Evolutionary conservation across 176 grass and related monocot species (phyloP), one percentile per base, ranked within the genome.

Genomic region (Rhynchospora pubera): DNA sequence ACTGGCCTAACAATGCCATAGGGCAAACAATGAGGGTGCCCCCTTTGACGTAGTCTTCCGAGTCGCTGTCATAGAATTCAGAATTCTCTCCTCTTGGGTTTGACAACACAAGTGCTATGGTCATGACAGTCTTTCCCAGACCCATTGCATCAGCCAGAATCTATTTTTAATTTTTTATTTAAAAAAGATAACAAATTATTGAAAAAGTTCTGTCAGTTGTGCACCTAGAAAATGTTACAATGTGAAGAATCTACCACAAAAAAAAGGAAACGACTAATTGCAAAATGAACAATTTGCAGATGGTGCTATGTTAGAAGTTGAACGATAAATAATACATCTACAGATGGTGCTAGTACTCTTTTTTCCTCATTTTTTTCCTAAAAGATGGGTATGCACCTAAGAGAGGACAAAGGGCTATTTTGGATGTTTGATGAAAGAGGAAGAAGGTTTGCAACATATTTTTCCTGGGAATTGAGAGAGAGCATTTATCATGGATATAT

Each of bases 101-200:
- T 83, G 90, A 83, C n/a, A 94, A 91, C 88, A 97, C 84, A 30
- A 94, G 57, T 80, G 94, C 89, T 90, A 97, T 94, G 53, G 91
- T 91, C 94, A 94, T 97, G 19, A 97, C 94, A 83, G 94, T 94
- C 88, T 97, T 94, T 39, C 94, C 94, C 81, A 97, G 89, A 80
- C 91, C 94, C 94, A 97, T 97, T 83, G 94, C 91, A 83, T 97
- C 91, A 34, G 94, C 91, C 55, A 97, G 67, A 68, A 97, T 97
- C 91, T 97, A 85, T 61, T 88, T 67, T n/a, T 47, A 42, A n/a
- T n/a, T n/a, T 28, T n/a, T 28, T 28, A 62, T n/a, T n/a, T n/a
- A 43, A 79, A 91, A 13, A 71, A 64, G 51, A 80, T 52, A 72
- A 13, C 18, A 83, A 11, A 83, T 77, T 44, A 83, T 83, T 77